Conservation (phyloP, 805 yeast species). For the Spathaspora hagerdaliae region DNA sequence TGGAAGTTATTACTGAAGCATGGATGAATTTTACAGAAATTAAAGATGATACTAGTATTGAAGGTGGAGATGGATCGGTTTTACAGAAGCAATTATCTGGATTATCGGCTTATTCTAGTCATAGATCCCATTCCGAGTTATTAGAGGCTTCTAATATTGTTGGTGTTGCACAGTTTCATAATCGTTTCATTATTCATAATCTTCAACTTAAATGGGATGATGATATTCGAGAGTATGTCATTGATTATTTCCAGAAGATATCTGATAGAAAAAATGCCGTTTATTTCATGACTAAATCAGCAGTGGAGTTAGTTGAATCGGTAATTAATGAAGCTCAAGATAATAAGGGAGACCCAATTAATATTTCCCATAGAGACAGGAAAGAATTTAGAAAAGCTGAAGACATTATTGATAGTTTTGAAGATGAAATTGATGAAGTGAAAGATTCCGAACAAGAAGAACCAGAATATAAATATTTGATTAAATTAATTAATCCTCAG, state of each 20-base stretch:
- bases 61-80: background rate
- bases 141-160: conserved; percentile 17
- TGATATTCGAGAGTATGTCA: conserved; percentile 56
- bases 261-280: conserved; percentile 39
- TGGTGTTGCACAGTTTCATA: conserved; percentile 43
- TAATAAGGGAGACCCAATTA: background rate
- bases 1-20: conserved; percentile 21
- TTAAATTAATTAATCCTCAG: conserved; percentile 77
- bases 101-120: conserved; percentile 29
- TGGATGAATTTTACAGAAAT: conserved; percentile 17
- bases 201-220: conserved; percentile 80
- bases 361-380: conserved; percentile 3
- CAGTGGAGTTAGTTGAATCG: conserved; percentile 46
- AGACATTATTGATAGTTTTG: conserved; percentile 44
- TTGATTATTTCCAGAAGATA: conserved; percentile 49
- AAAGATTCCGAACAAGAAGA: conserved; percentile 33
- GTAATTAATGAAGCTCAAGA: conserved; percentile 21
- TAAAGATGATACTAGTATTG: conserved; percentile 2
- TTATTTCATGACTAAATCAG: conserved; percentile 46
- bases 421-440: conserved; percentile 45
- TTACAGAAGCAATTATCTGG: conserved; percentile 12
- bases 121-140: conserved; percentile 21
- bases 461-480: conserved; percentile 52
- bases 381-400: conserved; percentile 19
- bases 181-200: conserved; percentile 70